These are phyloP conservation scores for Nakazawaea wyomingensis DNA, from an alignment of 805 yeast species.

Conservation along the genomic window DNA sequence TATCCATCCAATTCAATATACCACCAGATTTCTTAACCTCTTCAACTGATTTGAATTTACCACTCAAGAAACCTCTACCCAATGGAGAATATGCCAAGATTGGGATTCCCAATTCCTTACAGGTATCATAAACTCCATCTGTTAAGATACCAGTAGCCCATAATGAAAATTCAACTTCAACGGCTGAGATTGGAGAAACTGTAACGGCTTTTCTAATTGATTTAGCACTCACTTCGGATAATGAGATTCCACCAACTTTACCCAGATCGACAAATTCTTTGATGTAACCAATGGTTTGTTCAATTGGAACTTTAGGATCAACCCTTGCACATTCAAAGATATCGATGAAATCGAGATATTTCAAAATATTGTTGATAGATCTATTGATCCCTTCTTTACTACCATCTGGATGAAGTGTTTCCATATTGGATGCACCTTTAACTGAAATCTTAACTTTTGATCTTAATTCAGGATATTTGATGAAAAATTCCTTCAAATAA, in stretches of 20 bases:
- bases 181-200: constrained; percentile 55
- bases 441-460: constrained; percentile 55
- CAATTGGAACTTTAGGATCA: constrained; percentile 51
- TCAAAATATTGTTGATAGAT: constrained; percentile 42
- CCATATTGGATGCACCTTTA: constrained; percentile 55
- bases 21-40: constrained; percentile 52
- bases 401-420: constrained; percentile 42
- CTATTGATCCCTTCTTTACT: constrained; percentile 38
- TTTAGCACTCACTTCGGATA: constrained; percentile 65
- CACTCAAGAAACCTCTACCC: constrained; percentile 74
- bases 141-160: constrained; percentile 54
- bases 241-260: constrained; percentile 61
- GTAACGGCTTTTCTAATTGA: constrained; percentile 56
- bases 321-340: constrained; percentile 72
- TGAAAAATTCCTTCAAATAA: constrained; percentile 52
- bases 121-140: constrained; percentile 60
- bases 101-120: constrained; percentile 56
- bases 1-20: constrained; percentile 31
- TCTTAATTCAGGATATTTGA: constrained; percentile 49
- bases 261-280: constrained; percentile 59
- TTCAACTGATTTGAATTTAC: constrained; percentile 38
- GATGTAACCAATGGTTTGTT: constrained; percentile 52
- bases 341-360: constrained; percentile 37
- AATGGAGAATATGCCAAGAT: constrained; percentile 81
- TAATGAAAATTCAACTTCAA: constrained; percentile 77